Conservation (phyloP, 1,284 basidiomycete species). For the Hymenochaete sp. region DNA sequence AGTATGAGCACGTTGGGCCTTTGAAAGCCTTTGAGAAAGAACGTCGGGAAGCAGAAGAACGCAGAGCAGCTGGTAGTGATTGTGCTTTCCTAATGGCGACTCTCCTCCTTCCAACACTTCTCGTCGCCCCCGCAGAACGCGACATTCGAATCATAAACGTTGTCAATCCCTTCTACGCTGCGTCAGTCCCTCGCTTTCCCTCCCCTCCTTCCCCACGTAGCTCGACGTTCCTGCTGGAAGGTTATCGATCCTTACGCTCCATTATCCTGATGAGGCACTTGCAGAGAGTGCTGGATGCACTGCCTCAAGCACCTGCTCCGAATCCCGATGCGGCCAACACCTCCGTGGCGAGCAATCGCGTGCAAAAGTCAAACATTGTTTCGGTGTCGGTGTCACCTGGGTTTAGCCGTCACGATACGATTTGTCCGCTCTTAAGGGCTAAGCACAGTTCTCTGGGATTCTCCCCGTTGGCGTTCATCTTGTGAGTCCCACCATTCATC, state of each 20-base stretch:
- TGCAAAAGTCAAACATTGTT: slow-evolving; percentile 62
- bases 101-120: slow-evolving; percentile 64
- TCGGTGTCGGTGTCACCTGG: slow-evolving; percentile 66
- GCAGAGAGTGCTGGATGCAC: slow-evolving; percentile 69
- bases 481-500: slow-evolving; percentile 11
- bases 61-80: slow-evolving; percentile 34
- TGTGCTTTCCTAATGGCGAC: slow-evolving; percentile 69
- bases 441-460: slow-evolving; percentile 26
- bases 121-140: slow-evolving; percentile 72
- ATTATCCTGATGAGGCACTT: slow-evolving; percentile 61
- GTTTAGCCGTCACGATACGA: slow-evolving; percentile 56
- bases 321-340: slow-evolving; percentile 34
- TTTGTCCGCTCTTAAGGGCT: slow-evolving; percentile 48
- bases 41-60: slow-evolving; percentile 22
- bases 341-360: slow-evolving; percentile 14
- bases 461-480: slow-evolving; percentile 9
- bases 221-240: slow-evolving; percentile 49
- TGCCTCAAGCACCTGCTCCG: slow-evolving; percentile 52
- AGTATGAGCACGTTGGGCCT: slow-evolving; percentile 57
- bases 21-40: slow-evolving; percentile 22
- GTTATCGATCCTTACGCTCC: slow-evolving; percentile 54
- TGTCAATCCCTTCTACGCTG: slow-evolving; percentile 79
- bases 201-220: slow-evolving; percentile 21
- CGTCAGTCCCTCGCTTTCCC: slow-evolving; percentile 45
- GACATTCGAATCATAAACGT: slow-evolving; percentile 78